Conservation (phyloP, 129 eudicot genomes). For the Flaveria linearis region DNA sequence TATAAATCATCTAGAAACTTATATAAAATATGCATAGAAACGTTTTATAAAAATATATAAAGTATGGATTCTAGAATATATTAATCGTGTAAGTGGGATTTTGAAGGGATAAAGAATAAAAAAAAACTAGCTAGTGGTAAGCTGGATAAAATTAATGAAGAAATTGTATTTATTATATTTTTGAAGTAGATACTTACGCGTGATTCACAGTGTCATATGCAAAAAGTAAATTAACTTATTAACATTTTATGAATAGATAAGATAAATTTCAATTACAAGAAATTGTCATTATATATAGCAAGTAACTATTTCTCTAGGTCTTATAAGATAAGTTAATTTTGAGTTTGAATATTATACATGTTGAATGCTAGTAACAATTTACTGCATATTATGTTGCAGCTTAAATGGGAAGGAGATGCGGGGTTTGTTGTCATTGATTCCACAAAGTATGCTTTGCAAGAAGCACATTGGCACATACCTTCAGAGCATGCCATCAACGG, state of each 20-base stretch:
- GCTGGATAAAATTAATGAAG: no score
- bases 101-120: no score
- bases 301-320: no score
- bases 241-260: background rate
- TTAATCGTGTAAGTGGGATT: no score
- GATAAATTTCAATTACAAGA: background rate
- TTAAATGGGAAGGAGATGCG: slow-evolving; percentile 53
- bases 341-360: no score
- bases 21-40: background rate
- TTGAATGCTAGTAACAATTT: no score
- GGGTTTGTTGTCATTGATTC: slow-evolving; percentile 43
- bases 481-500: slow-evolving; percentile 63
- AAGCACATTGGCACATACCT: slow-evolving; percentile 67
- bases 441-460: slow-evolving; percentile 37
- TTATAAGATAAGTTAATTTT: no score
- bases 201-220: background rate
- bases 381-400: slow-evolving; percentile 18
- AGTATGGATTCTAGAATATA: no score
- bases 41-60: background rate
- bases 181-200: no score
- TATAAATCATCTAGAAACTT: background rate
- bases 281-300: no score
- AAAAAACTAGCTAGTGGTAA: no score
- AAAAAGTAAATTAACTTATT: background rate
- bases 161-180: no score